Evolutionary conservation across 495 filamentous ascomycete genomes (phyloP), one percentile per base, ranked within the genome.

Genomic region (Xylaria palmicola): DNA sequence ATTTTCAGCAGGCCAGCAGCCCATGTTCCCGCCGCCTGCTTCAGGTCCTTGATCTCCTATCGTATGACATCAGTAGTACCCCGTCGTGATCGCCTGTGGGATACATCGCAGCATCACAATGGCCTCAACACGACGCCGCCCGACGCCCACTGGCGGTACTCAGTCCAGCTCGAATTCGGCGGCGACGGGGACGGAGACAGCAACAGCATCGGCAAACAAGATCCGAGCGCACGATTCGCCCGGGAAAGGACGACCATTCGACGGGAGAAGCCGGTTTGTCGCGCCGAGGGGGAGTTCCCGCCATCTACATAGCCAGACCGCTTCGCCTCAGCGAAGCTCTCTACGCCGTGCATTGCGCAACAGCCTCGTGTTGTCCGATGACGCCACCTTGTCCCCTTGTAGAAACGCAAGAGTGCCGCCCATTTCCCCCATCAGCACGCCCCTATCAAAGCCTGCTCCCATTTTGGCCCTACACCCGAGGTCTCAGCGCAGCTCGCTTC

Each of bases 301-400:
- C 15, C 37, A 29, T 34, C 27, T 34, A 10, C n/a, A 1, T 5
- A 24, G 26, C 9, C 6, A n/a, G 24, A 15, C 19, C 27, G 15
- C 17, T 13, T 29, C 24, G 10, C 43, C 47, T 4, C 65, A 54
- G n/a, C 62, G 65, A 27, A 62, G 62, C 15, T 68, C 65, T 6
- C 32, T 65, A 6, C 65, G 63, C 24, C 55, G 19, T 22, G 62
- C 59, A 39, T 47, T 65, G 0, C 54, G 41, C 30, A 27, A 50
- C 17, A 68, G 59, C 36, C 17, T 57, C 9, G 30, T n/a, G 17
- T 48, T 47, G 15, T 22, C 19, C 13, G 34, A 40, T 34, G n/a
- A n/a, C 15, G 8, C 17, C 10, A 9, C 2, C n/a, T n/a, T n/a
- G n/a, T n/a, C n/a, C n/a, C n/a, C n/a, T n/a, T n/a, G n/a, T n/a